phyloP scores from a whole-genome alignment of 345 rosid genomes.

The Sonneratia caseolaris region DNA sequence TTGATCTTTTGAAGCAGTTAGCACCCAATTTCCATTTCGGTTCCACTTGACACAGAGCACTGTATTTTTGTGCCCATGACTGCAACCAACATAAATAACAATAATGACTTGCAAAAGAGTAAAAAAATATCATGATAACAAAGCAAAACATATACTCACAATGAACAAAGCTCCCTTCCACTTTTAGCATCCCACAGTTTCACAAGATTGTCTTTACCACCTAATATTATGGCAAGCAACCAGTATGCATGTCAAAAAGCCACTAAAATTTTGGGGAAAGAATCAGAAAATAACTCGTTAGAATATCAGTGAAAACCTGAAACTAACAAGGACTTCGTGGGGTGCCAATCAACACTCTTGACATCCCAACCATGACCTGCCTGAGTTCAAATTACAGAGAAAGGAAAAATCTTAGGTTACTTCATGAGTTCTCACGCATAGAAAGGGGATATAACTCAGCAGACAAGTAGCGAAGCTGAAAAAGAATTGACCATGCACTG shows the following conservation, averaged over 20 bases:
- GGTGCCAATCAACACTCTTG: constrained; percentile 99
- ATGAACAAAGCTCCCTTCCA: constrained; percentile 83
- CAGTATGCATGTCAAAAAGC: not conserved
- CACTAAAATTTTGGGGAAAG: not conserved
- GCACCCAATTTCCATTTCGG: constrained; percentile 96
- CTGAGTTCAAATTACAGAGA: constrained; percentile 64
- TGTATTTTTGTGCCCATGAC: constrained; percentile 97
- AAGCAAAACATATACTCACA: constrained; percentile 36
- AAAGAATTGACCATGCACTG: not conserved
- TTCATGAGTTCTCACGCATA: constrained; percentile 5
- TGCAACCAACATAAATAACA: constrained; percentile 30
- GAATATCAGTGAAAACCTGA: constrained; percentile 47
- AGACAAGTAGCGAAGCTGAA: not conserved
- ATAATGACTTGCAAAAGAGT: not conserved
- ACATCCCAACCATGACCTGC: constrained; percentile 99
- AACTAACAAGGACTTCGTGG: constrained; percentile 82
- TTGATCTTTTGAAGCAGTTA: constrained; percentile 95
- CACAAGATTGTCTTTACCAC: constrained; percentile 93
- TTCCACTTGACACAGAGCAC: constrained; percentile 99
- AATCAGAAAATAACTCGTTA: constrained; percentile 6
- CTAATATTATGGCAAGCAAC: constrained; percentile 23
- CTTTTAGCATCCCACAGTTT: constrained; percentile 99
- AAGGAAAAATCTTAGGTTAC: constrained; percentile 38
- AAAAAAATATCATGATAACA: not conserved
- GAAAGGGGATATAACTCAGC: not conserved